Evolutionary conservation across 257 asterid species (phyloP), one percentile per base, ranked within the genome.

Genomic region (Sherardia arvensis): DNA sequence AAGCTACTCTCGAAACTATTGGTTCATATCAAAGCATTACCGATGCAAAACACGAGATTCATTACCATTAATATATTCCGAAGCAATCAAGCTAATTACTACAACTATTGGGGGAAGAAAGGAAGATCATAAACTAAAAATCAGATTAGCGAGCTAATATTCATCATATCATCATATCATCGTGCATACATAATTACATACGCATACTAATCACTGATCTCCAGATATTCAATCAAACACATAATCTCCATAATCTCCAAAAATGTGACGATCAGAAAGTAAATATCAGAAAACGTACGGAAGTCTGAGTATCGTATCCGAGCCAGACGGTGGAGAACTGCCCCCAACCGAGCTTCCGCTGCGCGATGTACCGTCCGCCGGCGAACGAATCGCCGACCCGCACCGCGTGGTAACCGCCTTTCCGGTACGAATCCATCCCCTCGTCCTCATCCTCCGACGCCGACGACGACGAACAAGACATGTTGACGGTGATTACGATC

Each of bases 261-360:
- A 38, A 58, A 58, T 6, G 43, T 33, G 23, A 54, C 62, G 18
- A 45, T 11, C 12, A 43, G 17, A 43, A 43, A 43, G 17, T n/a
- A 8, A 43, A 43, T 38, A 15, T 9, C 14, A 40, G 45, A 71
- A n/a, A 53, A 22, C 87, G 62, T 85, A 92, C 98, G 58, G 95
- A 86, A 66, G 90, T 73, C 57, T 71, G 80, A 29, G 87, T 87
- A 73, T 91, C 95, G 67, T 83, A 91, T 55, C 91, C 95, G 47
- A 91, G 98, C 98, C 98, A 91, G 34, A 91, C 98, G 66, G 95
- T 88, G 70, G 98, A 91, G 73, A 91, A 91, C 78, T 91, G 87
- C 33, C 98, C 98, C 98, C 97, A 91, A 0, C 98, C 98, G 49
- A 91, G 97, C 64, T 91, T 91, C 30, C 94, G 85, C 85, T 91